Base-by-base conservation (phyloP, 768 basidiomycete genomes). In the Exsudoporus frostii region DNA sequence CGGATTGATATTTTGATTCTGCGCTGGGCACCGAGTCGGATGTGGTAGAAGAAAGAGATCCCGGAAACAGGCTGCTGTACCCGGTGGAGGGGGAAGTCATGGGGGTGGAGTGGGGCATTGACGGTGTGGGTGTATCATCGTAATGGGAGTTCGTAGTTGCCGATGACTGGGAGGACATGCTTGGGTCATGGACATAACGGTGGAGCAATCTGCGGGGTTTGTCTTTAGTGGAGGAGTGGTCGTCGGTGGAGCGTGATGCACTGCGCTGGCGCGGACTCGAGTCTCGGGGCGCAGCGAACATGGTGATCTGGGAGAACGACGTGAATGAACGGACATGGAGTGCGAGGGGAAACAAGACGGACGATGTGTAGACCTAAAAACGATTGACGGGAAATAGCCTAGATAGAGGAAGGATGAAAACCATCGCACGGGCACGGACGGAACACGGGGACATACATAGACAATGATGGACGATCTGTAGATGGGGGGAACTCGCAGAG, bases 21-120 rank as follows among this genome's bases (percentile, higher is more conserved):
- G 55, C 10, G 27, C 40, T 48, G 2, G 64, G 60, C 0, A 24
- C 45, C 0, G 66, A 68, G 11, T 67, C 69, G 45, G 67, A 69
- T 0, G 66, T 59, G 11, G 55, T 54, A 25, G 62, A 68, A 4
- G 66, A 66, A 9, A 57, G 53, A 0, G 68, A 62, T 7, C 54
- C 45, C 0, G 57, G 53, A 15, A 70, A 57, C 1, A 53, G 39
- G 33, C 57, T 66, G 37, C 58, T 60, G 48, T 57, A 48, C 3
- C 30, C 62, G 1, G 60, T 69, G 7, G 66, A 68, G 1, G 65
- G 56, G 0, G 67, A 63, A 0, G 62, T 69, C 39, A 58, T 46
- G 4, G 69, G 67, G 0, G 67, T 67, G 3, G 67, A 68, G 0
- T 65, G 60, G 10, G 40, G 54, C n/a, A 37, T 3, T 4, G 56